Conservation (phyloP, 2,329 filamentous ascomycete genomes). For the Xylariales sp. region DNA sequence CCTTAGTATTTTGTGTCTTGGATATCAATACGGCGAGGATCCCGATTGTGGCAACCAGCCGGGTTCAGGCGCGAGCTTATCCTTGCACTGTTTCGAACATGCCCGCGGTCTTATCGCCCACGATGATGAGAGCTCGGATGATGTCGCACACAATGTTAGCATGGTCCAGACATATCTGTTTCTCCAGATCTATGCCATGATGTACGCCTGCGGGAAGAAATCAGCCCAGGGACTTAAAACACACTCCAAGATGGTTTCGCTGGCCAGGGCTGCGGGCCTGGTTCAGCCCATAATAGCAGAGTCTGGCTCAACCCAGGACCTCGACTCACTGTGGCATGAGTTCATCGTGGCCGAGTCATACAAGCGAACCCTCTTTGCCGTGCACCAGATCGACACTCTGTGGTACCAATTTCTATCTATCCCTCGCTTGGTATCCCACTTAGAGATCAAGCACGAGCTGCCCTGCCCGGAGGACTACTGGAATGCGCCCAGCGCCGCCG, state of each 20-base stretch:
- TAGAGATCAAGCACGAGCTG: conserved; percentile 2
- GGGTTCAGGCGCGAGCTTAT: conserved; percentile 1
- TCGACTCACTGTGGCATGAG: background rate
- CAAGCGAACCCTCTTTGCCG: background rate
- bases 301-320: background rate
- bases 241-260: conserved; percentile 1
- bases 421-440: background rate
- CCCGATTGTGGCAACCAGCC: background rate
- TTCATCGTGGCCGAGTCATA: background rate
- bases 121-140: background rate
- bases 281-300: background rate
- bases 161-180: conserved; percentile 1
- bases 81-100: background rate
- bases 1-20: background rate
- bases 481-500: background rate
- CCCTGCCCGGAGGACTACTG: conserved; percentile 1
- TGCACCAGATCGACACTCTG: conserved; percentile 1
- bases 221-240: conserved; percentile 1
- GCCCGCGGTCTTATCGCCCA: background rate
- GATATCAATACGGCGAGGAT: conserved; percentile 2
- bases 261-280: background rate
- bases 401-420: conserved; percentile 1
- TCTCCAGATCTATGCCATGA: conserved; percentile 1
- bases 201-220: conserved; percentile 1
- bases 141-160: background rate